Base-by-base conservation (phyloP, 441 rosid species). In the Adansonia gregorii region DNA sequence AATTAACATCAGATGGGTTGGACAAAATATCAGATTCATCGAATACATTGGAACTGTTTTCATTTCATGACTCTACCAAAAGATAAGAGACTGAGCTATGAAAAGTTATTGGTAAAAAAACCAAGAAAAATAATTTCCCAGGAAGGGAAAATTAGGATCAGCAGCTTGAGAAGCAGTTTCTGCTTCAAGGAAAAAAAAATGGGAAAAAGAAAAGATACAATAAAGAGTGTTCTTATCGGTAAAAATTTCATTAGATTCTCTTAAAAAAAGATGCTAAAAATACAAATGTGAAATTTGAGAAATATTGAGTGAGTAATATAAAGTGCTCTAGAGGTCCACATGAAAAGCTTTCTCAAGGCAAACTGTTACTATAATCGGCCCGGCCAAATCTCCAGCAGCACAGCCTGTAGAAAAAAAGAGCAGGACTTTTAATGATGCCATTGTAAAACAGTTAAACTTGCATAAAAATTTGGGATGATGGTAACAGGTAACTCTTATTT, bases 321-420 rank as follows among this genome's bases (percentile, higher is more conserved):
- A 41, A 51, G 51, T 64, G 72, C 65, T 69, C 82, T 84, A 93
- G 65, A 76, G 65, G 63, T 90, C 88, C 58, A 83, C 70, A 70
- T 90, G 91, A 74, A 90, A 86, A 84, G 76, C 83, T 82, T 82
- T 93, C 80, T 94, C 93, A 0, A 94, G 89, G 85, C 88, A 89
- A 81, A 87, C 17, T 43, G 97, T 74, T 49, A 94, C 86, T 49
- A 91, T 59, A 59, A 88, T 72, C 9, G 98, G 97, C 54, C 98
- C 99, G 17, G 91, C 91, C 83, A 93, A 82, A 81, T 94, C 99
- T 35, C 97, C 99, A 63, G 81, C 75, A 79, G 88, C 86, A 78
- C 97, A 96, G 49, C 99, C 99, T 93, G 89, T 85, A 80, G 54
- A 68, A 35, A 9, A 59, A 73, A 24, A 68, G 6, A 3, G 17